Base-by-base conservation (phyloP, 2,329 filamentous ascomycete species). In the Lachnellula cervina region DNA sequence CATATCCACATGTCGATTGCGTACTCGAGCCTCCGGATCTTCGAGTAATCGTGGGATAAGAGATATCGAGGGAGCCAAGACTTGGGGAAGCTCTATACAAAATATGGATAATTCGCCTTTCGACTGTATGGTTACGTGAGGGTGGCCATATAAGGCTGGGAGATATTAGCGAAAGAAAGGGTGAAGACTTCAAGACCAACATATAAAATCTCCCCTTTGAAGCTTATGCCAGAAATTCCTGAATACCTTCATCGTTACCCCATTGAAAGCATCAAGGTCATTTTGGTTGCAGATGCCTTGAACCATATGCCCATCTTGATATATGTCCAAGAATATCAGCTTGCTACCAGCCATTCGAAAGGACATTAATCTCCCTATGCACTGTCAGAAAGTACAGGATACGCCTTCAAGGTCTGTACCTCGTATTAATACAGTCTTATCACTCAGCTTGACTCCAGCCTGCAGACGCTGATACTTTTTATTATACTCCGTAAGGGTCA, bases 1-100 rank as follows among this genome's bases (percentile, higher is more conserved):
- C 71, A 96, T 83, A 71, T 97, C 90, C 40, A 96, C 80, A 73
- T 97, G 92, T 21, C 90, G 89, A 62, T 88, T 84, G 59, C 87
- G 83, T 40, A 87, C 85, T 62, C 84, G 84, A 37, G 83, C 88
- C 70, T 93, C 88, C 43, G 82, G 78, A 67, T 91, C 84, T 48
- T 80, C 79, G 48, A 95, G 76, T 54, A 80, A 80, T 35, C 84
- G 77, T 0, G 94, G 94, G 14, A 96, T 78, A 61, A 87, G 85
- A 63, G 93, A 88, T 57, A 97, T 77, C 63, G 87, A 86, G 1
- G 92, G 92, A 14, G 90, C 82, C 46, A 96, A 74, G 11, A 96
- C 76, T 46, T 80, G 74, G 4, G 93, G 93, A 13, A 95, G 71
- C 49, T 81, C 73, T 3, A 76, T 80, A 13, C 86, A 89, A 43